These are phyloP conservation scores for Aspergillus sp. DNA, from an alignment of 2,329 filamentous ascomycete genomes.

Conservation along the genomic window DNA sequence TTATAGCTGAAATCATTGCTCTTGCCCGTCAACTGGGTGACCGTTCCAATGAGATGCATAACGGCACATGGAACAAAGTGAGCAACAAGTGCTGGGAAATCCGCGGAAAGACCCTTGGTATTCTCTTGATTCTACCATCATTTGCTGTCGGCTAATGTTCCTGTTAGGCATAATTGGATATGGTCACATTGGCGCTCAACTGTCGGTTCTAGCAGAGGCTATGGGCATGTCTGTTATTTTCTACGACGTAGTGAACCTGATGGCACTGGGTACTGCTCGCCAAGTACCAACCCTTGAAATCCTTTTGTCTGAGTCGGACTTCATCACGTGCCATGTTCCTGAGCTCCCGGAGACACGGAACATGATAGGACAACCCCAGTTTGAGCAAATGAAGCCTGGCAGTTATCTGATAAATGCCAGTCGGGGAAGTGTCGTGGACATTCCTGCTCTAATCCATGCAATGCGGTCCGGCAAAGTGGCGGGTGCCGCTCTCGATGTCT, in stretches of 20 bases:
- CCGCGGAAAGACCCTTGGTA: conserved; percentile 90
- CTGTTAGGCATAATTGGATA: conserved; percentile 84
- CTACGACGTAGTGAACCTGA: conserved; percentile 91
- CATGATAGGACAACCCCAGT: conserved; percentile 78
- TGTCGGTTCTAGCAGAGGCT: conserved; percentile 91
- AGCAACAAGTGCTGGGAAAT: conserved; percentile 97
- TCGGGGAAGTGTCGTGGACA: conserved; percentile 90
- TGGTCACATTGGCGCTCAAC: conserved; percentile 92
- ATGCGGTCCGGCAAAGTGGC: conserved; percentile 84
- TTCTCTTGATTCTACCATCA: conserved; percentile 19
- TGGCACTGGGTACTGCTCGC: conserved; percentile 85
- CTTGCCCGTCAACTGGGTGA: conserved; percentile 91
- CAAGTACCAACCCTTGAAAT: conserved; percentile 78
- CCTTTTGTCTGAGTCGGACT: conserved; percentile 79
- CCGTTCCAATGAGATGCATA: conserved; percentile 90
- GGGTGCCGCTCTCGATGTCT: conserved; percentile 94
- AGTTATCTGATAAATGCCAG: conserved; percentile 96
- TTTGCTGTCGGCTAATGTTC: conserved; percentile 16
- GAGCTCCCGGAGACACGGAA: conserved; percentile 90
- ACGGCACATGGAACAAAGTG: conserved; percentile 96
- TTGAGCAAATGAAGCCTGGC: conserved; percentile 87
- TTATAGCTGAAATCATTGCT: conserved; percentile 89
- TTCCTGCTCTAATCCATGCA: conserved; percentile 84
- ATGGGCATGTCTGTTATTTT: conserved; percentile 99
- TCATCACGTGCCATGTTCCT: conserved; percentile 91